Evolutionary conservation across 306 rosid genomes (phyloP).

Genomic region (Cucurbita moschata): DNA sequence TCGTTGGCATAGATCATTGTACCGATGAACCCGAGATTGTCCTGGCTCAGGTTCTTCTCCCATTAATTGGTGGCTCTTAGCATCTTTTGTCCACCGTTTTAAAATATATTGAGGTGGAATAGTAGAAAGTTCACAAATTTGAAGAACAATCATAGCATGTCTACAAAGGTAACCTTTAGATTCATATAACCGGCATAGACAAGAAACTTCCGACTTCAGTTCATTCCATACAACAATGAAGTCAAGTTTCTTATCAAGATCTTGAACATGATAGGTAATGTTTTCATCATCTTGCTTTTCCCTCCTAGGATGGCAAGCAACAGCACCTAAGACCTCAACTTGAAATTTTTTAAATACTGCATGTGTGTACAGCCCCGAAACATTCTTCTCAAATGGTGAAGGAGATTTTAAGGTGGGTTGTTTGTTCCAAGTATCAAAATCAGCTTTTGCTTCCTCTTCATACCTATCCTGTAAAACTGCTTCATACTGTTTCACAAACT

Average conservation of each 20-base stretch:
- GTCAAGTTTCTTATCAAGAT: conserved; percentile 64
- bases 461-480: conserved; percentile 80
- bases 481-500: conserved; percentile 76
- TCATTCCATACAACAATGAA: conserved; percentile 53
- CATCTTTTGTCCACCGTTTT: conserved; percentile 87
- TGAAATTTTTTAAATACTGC: conserved; percentile 88
- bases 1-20: conserved; percentile 62
- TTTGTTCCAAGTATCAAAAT: conserved; percentile 86
- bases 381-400: conserved; percentile 88
- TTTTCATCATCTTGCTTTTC: conserved; percentile 54
- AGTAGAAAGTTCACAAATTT: conserved; percentile 59
- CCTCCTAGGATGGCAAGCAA: conserved; percentile 82
- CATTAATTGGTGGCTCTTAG: conserved; percentile 41
- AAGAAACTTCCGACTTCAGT: conserved; percentile 58
- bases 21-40: conserved; percentile 57
- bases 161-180: conserved; percentile 94
- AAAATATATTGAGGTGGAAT: conserved; percentile 76
- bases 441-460: conserved; percentile 99
- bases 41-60: conserved; percentile 54
- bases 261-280: conserved; percentile 57
- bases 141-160: conserved; percentile 90
- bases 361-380: conserved; percentile 62
- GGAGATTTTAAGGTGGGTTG: conserved; percentile 67
- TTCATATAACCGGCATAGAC: conserved; percentile 75
- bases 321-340: conserved; percentile 87